Base-by-base conservation (phyloP, 805 yeast species). In the Candida broadrunensis region DNA sequence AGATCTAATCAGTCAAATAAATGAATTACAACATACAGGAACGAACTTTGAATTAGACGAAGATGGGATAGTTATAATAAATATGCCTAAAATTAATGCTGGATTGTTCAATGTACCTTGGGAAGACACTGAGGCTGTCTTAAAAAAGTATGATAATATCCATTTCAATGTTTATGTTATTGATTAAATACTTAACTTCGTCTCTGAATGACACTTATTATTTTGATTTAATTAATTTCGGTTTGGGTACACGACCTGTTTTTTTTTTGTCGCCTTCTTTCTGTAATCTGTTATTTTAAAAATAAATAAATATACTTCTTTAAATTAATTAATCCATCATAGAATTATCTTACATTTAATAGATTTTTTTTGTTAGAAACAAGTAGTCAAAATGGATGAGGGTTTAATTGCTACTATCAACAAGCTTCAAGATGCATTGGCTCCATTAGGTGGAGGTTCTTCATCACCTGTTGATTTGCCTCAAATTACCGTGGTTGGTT, bases 361-460 rank as follows among this genome's bases (percentile, higher is more conserved):
- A 21, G 24, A 21, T 21, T 21, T 7, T 9, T 9, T n/a, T n/a
- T n/a, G n/a, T 21, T 21, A 21, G 24, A 21, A 21, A 21, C 24
- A 7, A 6, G 24, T 21, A 21, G 6, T 9, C 61, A 29, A 70
- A 62, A 85, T 85, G 93, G 93, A 85, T 65, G 88, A 83, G 63
- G 65, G 80, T 19, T 75, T 85, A 50, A 88, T 88, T 55, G 80
- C 85, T 39, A 85, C 95, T 17, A 91, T 88, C 58, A 88, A 88
- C 72, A 87, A 86, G 62, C 77, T 88, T 43, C 95, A 90, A 69
- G 98, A 91, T 62, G 99, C 96, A n/a, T 78, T 93, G 58, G 96
- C 97, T 21, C 95, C 97, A 9, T 75, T 91, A 33, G 98, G 97
- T 18, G 90, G 90, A 21, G 93, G 95, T 19, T 79, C 95, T 8